Evolutionary conservation across 2,329 filamentous ascomycete genomes (phyloP), one percentile per base, ranked within the genome.

Genomic region (Clonostachys sp.): DNA sequence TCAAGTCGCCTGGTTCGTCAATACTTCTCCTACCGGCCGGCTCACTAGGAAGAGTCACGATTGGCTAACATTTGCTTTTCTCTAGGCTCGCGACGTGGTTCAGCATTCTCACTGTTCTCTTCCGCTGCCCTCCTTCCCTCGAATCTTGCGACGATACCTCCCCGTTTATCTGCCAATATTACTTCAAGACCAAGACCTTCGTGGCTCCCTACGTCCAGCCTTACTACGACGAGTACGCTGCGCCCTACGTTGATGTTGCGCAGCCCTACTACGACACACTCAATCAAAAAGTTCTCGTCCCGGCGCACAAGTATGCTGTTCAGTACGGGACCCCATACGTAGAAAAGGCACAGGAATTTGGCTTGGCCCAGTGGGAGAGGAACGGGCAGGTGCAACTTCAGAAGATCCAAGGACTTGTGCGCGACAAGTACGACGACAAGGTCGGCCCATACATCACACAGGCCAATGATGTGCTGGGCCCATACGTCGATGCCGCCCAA

Each of bases 181-280:
- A 96, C 77, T 77, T 86, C 71, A 68, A 83, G 69, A 57, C 83
- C 72, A 72, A 84, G 75, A 67, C 76, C 17, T 60, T 70, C 48
- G 72, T 91, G 50, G 70, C 81, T 24, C 94, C 94, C 5, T 86
- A 92, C 64, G 60, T 95, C 34, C 77, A 85, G 57, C 92, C 91
- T 4, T 95, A 95, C 68, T 97, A 96, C 66, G 73, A 92, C 55
- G 67, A 80, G 49, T 95, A 96, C 60, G 86, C 89, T 20, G 87
- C 86, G 6, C 89, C 90, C 4, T 94, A 96, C 61, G 81, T 96
- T 51, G 79, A 91, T 36, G 71, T 81, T 44, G 85, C 80, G 35
- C 82, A 80, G 50, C 92, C 92, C 1, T 96, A 97, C 67, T 86
- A 86, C 61, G 60, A 80, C 16, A 71, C 71, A 0, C 65, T 82